These are phyloP conservation scores for Brasenia schreberi DNA, from an alignment of 164 flowering plant genomes.

Conservation along the genomic window DNA sequence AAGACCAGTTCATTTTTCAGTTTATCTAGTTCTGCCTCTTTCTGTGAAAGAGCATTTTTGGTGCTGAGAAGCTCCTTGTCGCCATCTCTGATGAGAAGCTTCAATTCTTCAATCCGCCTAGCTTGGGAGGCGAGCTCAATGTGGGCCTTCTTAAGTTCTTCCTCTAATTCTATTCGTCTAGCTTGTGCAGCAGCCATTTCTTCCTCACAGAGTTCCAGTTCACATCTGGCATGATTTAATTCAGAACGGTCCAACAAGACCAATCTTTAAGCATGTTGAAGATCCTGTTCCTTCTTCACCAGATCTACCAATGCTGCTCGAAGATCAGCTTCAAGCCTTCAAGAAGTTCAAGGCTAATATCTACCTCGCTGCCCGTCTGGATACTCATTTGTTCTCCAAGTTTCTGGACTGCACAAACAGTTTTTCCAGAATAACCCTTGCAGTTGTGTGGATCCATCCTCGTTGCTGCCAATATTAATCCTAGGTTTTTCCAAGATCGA, in stretches of 20 bases:
- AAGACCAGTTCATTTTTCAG: constrained; percentile 36
- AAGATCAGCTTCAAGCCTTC: constrained; percentile 72
- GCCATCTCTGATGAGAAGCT: constrained; percentile 32
- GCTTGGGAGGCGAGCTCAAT: constrained; percentile 48
- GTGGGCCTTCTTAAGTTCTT: constrained; percentile 54
- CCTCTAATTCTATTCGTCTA: constrained; percentile 43
- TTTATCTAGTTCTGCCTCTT: constrained; percentile 48
- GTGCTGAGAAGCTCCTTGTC: constrained; percentile 31
- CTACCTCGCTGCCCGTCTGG: constrained; percentile 20
- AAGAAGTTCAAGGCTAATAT: constrained; percentile 32
- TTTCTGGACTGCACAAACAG: constrained; percentile 65
- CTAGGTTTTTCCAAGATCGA: constrained; percentile 28
- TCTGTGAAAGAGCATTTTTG: constrained; percentile 25
- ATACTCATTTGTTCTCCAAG: constrained; percentile 52
- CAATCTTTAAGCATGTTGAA: constrained; percentile 45
- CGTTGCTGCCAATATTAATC: constrained; percentile 22
- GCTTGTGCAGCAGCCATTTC: constrained; percentile 36
- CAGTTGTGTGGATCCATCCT: constrained; percentile 47
- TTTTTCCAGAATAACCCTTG: constrained; percentile 65
- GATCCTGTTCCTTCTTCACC: constrained; percentile 71
- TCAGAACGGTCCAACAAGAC: constrained; percentile 40
- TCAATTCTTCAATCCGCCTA: constrained; percentile 53
- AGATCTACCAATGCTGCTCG: constrained; percentile 47
- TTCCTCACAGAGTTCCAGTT: constrained; percentile 36
- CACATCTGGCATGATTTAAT: constrained; percentile 39